Base-by-base conservation (phyloP, 805 yeast species). In the Candida oleophila region DNA sequence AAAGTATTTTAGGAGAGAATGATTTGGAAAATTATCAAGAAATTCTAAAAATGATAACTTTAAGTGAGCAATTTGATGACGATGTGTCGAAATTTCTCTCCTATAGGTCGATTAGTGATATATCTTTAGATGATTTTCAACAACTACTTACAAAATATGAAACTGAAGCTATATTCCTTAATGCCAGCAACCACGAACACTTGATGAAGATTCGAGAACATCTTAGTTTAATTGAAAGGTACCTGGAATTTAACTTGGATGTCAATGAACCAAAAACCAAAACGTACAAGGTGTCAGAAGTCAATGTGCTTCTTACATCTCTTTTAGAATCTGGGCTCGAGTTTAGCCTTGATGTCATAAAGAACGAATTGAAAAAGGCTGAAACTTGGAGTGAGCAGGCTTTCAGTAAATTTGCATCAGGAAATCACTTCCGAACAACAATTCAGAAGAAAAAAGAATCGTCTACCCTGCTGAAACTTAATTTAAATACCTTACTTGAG, bases 11-110 rank as follows among this genome's bases (percentile, higher is more conserved):
- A 32, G 60, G 68, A 1, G 38, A 36, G 3, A 58, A 70, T 11
- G 71, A 71, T 20, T 46, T 67, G 16, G 60, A 78, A 41, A 73
- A 69, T 41, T 47, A 66, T 22, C 37, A 49, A n/a, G 45, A 48
- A 4, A 52, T 67, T 2, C 62, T 61, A 35, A 18, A 44, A 8
- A 60, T 63, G 42, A 52, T 70, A 35, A 46, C 41, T 12, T 48
- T 52, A 4, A 71, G 75, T 35, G 53, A 60, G 15, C 39, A 22
- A 4, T 60, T 65, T 37, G 59, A 67, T 21, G 43, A 44, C 1
- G 43, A 55, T 14, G 52, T 60, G 22, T 25, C 41, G 21, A 32
- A 46, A 2, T 58, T 61, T 49, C 49, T 65, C 22, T 45, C 50
- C 19, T 55, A 51, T 43, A 52, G 52, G 7, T 22, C 42, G 14